Conservation (phyloP, 116 monocot species). For the Zostera marina region DNA sequence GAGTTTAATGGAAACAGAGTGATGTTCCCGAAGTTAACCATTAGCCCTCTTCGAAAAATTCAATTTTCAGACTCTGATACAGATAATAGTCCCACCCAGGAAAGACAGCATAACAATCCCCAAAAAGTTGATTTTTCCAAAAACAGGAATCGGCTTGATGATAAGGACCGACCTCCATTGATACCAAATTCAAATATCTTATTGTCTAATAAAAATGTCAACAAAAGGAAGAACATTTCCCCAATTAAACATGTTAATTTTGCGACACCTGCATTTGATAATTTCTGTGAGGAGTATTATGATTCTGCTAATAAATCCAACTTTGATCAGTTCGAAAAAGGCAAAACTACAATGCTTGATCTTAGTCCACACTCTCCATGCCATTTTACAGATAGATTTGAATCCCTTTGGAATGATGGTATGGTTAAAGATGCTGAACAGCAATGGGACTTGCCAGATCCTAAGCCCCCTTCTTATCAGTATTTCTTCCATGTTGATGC, state of each 20-base stretch:
- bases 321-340: conserved; percentile 9
- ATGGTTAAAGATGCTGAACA: conserved; percentile 1
- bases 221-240: conserved; percentile 19
- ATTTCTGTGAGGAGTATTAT: conserved; percentile 86
- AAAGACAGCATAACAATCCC: not conserved
- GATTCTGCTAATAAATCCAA: conserved; percentile 16
- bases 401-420: conserved; percentile 3
- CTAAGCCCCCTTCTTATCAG: conserved; percentile 40
- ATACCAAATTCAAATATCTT: not conserved
- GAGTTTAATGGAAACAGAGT: conserved; percentile 37
- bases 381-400: conserved; percentile 14
- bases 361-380: conserved; percentile 20
- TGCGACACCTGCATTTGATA: conserved; percentile 71
- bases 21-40: conserved; percentile 34
- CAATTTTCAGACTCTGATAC: conserved; percentile 67
- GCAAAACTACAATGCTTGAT: conserved; percentile 7
- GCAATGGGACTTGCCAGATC: conserved; percentile 16
- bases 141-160: not conserved
- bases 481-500: conserved; percentile 67
- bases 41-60: conserved; percentile 70
- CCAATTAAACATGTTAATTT: conserved; percentile 21
- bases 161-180: not conserved
- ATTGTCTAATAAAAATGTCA: conserved; percentile 7
- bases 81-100: conserved; percentile 23
- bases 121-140: conserved; percentile 7